A percentile compares a stretch with the other conserved stretches of the same genome.
phyloP scores from a whole-genome alignment of 2,329 filamentous ascomycete species.

The Botrytis cinerea region DNA sequence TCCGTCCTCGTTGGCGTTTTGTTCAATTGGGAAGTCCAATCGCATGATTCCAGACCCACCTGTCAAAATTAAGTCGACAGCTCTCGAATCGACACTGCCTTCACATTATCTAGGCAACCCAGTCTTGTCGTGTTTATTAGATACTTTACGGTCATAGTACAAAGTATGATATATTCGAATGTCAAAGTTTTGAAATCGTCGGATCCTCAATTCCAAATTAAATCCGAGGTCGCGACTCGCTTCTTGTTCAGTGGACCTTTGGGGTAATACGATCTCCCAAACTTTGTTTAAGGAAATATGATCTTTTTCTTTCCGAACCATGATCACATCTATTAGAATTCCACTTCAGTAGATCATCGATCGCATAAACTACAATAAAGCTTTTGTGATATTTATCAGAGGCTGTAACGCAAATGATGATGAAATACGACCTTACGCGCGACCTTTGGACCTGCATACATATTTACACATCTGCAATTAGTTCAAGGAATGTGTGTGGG shows the following conservation, averaged over 20 bases:
- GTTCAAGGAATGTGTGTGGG: not conserved
- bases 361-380: not conserved
- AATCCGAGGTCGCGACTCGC: not conserved
- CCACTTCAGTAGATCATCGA: not conserved
- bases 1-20: not conserved
- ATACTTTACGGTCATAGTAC: not conserved
- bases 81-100: not conserved
- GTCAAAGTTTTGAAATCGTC: not conserved
- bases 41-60: not conserved
- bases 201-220: not conserved
- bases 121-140: not conserved
- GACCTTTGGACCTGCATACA: slow-evolving; percentile 10
- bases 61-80: not conserved
- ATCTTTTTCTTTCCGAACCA: slow-evolving; percentile 2
- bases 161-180: not conserved
- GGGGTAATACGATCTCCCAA: not conserved
- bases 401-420: not conserved
- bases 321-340: not conserved
- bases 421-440: slow-evolving; percentile 10
- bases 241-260: slow-evolving; percentile 1
- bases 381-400: slow-evolving; percentile 2
- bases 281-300: not conserved
- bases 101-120: not conserved
- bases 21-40: not conserved
- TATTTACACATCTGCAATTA: not conserved